Evolutionary conservation across 2,329 filamentous ascomycete genomes (phyloP).

Genomic region (Plectosphaerella cucumerina): DNA sequence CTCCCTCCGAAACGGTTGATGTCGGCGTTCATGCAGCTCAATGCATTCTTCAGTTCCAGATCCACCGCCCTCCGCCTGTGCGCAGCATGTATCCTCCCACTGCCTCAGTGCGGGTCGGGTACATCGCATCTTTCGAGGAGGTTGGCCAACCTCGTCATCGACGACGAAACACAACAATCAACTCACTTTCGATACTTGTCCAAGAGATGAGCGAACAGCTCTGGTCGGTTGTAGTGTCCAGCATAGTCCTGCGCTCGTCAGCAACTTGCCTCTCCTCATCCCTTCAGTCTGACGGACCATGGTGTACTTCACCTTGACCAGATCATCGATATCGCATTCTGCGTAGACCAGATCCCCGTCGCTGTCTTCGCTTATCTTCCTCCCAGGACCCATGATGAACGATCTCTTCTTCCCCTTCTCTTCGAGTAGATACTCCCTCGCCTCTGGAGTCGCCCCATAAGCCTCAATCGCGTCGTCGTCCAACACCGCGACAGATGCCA

Average conservation of each 20-base stretch:
- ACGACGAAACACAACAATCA: too few species aligned
- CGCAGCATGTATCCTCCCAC: neutral
- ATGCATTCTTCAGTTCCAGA: neutral
- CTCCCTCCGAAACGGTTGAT: too few species aligned
- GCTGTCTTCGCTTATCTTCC: neutral
- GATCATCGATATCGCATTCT: slow-evolving; percentile 5
- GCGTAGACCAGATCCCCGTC: slow-evolving; percentile 11
- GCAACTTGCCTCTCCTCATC: neutral
- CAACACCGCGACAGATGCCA: slow-evolving; percentile 10
- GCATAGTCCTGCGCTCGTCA: slow-evolving; percentile 7
- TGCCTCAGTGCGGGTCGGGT: too few species aligned
- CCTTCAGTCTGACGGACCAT: neutral
- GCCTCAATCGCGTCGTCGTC: slow-evolving; percentile 8
- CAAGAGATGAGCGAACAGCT: slow-evolving; percentile 6
- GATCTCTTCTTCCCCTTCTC: slow-evolving; percentile 3
- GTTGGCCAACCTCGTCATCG: too few species aligned
- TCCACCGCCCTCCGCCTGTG: neutral
- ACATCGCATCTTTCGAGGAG: too few species aligned
- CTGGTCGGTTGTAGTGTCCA: slow-evolving; percentile 14
- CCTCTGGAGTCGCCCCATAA: slow-evolving; percentile 4
- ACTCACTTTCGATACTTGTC: neutral
- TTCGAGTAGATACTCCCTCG: neutral
- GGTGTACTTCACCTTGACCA: slow-evolving; percentile 7
- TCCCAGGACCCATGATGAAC: slow-evolving; percentile 6
- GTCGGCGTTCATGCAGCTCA: neutral